A percentile compares a stretch with the other conserved stretches of the same genome.
These are phyloP conservation scores for Globisporangium nodosum DNA, from an alignment of 352 stramenopile genomes.

Conservation along the genomic window DNA sequence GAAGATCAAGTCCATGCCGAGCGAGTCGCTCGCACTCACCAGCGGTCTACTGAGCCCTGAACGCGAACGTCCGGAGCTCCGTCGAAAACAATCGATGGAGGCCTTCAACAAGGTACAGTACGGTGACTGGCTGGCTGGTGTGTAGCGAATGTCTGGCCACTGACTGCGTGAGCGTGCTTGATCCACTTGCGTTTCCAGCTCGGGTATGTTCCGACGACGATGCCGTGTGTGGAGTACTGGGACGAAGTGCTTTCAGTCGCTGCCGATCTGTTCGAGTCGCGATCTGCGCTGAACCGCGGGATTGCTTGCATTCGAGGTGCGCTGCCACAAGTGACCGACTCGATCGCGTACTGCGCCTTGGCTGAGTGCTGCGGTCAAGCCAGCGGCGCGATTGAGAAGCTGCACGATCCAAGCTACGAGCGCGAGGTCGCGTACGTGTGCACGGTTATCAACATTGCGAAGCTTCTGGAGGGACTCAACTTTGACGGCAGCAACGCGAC, in stretches of 20 bases:
- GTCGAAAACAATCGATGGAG: conserved; percentile 62
- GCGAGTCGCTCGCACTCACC: conserved; percentile 8
- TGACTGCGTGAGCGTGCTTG: conserved; percentile 1
- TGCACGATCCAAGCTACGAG: conserved; percentile 49
- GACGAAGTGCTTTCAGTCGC: conserved; percentile 37
- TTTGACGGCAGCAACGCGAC: conserved; percentile 8
- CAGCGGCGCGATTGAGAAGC: conserved; percentile 39
- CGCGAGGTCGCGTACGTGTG: conserved; percentile 56
- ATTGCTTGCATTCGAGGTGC: conserved; percentile 36
- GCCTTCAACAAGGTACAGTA: conserved; percentile 35
- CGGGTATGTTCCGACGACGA: conserved; percentile 44
- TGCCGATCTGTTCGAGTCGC: conserved; percentile 45
- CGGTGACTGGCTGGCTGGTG: background rate
- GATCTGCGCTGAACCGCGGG: conserved; percentile 26
- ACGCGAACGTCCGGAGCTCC: conserved; percentile 37
- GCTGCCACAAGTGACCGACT: conserved; percentile 37
- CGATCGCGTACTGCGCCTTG: conserved; percentile 50
- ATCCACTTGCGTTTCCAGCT: conserved; percentile 17
- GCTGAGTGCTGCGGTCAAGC: conserved; percentile 49
- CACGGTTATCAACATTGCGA: conserved; percentile 38
- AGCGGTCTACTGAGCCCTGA: conserved; percentile 47
- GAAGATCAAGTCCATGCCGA: conserved; percentile 15
- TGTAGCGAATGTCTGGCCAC: background rate
- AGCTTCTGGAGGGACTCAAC: conserved; percentile 16
- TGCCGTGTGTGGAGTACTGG: conserved; percentile 58